Evolutionary conservation across 2,329 filamentous ascomycete species (phyloP).

Genomic region (Oidium heveae): DNA sequence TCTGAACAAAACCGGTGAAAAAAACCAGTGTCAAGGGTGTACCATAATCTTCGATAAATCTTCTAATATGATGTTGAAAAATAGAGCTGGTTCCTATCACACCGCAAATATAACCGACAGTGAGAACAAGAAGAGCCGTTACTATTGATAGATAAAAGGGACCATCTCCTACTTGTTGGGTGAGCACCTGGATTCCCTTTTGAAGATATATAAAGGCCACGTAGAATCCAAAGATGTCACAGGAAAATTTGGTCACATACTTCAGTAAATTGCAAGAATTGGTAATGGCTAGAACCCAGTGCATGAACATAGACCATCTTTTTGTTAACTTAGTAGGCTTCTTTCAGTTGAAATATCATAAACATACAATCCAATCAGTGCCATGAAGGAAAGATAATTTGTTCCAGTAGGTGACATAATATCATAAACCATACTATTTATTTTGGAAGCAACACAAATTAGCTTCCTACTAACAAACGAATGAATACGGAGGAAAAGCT

Average conservation of each 20-base stretch:
- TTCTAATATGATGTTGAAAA: slow-evolving; percentile 48
- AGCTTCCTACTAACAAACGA: background rate
- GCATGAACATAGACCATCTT: slow-evolving; percentile 62
- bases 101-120: slow-evolving; percentile 48
- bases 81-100: slow-evolving; percentile 44
- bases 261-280: slow-evolving; percentile 75
- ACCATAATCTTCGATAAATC: slow-evolving; percentile 76
- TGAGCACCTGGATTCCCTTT: slow-evolving; percentile 70
- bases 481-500: slow-evolving; percentile 7
- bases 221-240: slow-evolving; percentile 86
- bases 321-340: slow-evolving; percentile 4
- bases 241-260: slow-evolving; percentile 77
- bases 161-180: slow-evolving; percentile 39
- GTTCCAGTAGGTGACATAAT: slow-evolving; percentile 57
- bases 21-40: slow-evolving; percentile 64
- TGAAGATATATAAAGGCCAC: slow-evolving; percentile 81
- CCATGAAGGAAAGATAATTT: slow-evolving; percentile 76
- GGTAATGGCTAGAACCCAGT: slow-evolving; percentile 59
- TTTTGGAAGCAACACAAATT: background rate
- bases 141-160: slow-evolving; percentile 46
- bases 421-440: slow-evolving; percentile 64
- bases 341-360: background rate
- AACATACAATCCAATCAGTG: slow-evolving; percentile 49
- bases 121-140: slow-evolving; percentile 3
- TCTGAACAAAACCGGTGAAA: slow-evolving; percentile 72